Percentiles rank a stretch among this genome's conserved stretches.
Conservation (phyloP, 129 eudicot genomes). For the Arctium minus region DNA sequence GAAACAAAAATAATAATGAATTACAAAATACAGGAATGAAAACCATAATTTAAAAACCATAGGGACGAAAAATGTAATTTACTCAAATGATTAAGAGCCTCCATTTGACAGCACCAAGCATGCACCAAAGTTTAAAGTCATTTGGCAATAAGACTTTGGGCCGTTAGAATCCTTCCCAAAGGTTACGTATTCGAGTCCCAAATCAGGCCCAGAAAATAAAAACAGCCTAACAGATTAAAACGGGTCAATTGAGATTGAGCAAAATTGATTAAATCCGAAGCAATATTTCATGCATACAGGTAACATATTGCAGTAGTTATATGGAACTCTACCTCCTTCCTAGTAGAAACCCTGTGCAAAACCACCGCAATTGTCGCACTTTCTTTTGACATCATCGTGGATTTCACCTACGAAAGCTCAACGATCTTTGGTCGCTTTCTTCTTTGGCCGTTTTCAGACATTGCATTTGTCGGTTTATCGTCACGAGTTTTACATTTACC, state of each 20-base stretch:
- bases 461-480: constrained; percentile 24
- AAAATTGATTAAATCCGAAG: not conserved
- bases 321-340: not conserved
- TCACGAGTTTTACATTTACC: constrained; percentile 5
- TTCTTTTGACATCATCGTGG: not conserved
- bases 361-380: constrained; percentile 9
- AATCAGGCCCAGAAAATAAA: not conserved
- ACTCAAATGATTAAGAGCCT: too few relatives aligned
- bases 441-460: constrained; percentile 14
- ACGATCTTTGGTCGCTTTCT: constrained; percentile 58
- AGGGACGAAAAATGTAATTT: too few relatives aligned
- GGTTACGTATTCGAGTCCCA: not conserved
- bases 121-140: too few relatives aligned
- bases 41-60: too few relatives aligned
- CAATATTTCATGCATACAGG: not conserved
- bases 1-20: too few relatives aligned
- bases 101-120: too few relatives aligned
- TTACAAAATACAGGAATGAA: too few relatives aligned
- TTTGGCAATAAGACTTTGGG: too few relatives aligned
- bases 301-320: not conserved
- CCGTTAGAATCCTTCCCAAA: too few relatives aligned
- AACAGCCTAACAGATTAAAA: not conserved
- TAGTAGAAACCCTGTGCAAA: not conserved
- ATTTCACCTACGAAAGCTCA: constrained; percentile 53
- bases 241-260: not conserved